phyloP scores from a whole-genome alignment of 1,284 basidiomycete genomes.

The Grifola frondosa region DNA sequence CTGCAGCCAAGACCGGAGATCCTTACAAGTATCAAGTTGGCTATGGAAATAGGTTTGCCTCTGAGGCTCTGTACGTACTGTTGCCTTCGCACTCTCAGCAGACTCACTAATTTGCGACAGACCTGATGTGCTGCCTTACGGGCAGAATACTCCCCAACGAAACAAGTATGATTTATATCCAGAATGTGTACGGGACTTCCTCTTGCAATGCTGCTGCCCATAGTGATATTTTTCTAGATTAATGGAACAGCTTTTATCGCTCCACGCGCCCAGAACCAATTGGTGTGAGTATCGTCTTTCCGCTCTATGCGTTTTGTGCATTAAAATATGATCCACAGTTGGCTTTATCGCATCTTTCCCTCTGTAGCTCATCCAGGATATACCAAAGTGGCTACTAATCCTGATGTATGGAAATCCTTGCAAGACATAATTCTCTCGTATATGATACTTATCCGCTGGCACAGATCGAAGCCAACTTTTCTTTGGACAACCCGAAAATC shows the following conservation, averaged over 20 bases:
- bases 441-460: constrained; percentile 13
- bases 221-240: constrained; percentile 35
- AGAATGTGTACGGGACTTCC: constrained; percentile 52
- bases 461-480: constrained; percentile 44
- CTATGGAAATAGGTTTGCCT: constrained; percentile 50
- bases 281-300: constrained; percentile 30
- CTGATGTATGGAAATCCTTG: constrained; percentile 55
- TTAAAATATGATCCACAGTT: constrained; percentile 33
- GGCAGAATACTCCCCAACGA: constrained; percentile 61
- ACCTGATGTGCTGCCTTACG: constrained; percentile 49
- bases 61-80: constrained; percentile 46
- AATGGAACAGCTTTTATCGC: constrained; percentile 59
- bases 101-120: constrained; percentile 26
- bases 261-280: constrained; percentile 46
- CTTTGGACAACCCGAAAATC: constrained; percentile 55
- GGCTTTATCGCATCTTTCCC: constrained; percentile 62
- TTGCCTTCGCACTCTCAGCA: background rate
- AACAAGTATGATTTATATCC: constrained; percentile 58
- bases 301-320: background rate
- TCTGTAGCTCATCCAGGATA: constrained; percentile 69
- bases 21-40: constrained; percentile 57
- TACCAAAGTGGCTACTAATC: constrained; percentile 48
- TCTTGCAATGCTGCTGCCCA: background rate
- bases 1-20: constrained; percentile 41
- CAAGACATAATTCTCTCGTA: no score